A percentile compares a stretch with the other conserved stretches of the same genome.
phyloP scores from a whole-genome alignment of 2,329 filamentous ascomycete species.

The Nothopassalora personata region DNA sequence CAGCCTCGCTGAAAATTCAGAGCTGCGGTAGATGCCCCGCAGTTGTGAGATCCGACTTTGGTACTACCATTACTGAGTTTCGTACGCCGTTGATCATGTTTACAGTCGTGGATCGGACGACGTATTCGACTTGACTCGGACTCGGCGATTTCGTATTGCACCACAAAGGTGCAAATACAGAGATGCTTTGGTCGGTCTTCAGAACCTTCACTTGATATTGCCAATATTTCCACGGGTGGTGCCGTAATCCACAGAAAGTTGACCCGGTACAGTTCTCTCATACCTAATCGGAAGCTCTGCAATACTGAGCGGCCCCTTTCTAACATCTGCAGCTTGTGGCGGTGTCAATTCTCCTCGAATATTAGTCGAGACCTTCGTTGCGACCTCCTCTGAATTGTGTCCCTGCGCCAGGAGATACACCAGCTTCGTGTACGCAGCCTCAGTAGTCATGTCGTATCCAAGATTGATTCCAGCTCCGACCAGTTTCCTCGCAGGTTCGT shows the following conservation, averaged over 20 bases:
- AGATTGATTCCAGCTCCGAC: constrained; percentile 85
- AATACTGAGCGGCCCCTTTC: constrained; percentile 15
- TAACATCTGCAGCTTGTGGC: constrained; percentile 9
- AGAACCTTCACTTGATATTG: neutral
- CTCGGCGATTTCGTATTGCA: too few relatives aligned
- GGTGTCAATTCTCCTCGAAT: constrained; percentile 77
- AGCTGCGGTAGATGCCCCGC: neutral
- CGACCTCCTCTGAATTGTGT: constrained; percentile 53
- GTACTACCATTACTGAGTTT: too few relatives aligned
- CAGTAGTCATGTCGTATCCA: constrained; percentile 81
- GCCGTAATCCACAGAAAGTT: neutral
- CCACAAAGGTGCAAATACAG: too few relatives aligned
- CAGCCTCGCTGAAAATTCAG: neutral
- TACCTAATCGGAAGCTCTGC: constrained; percentile 22
- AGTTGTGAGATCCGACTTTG: neutral
- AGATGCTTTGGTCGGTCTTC: too few relatives aligned
- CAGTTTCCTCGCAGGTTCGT: constrained; percentile 53
- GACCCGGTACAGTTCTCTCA: constrained; percentile 20
- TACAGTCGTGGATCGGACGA: too few relatives aligned
- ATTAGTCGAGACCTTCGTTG: constrained; percentile 64
- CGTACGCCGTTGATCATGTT: too few relatives aligned
- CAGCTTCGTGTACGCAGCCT: constrained; percentile 86
- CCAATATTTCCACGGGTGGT: neutral
- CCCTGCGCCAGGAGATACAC: constrained; percentile 68
- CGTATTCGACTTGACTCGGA: too few relatives aligned